phyloP scores from a whole-genome alignment of 805 yeast genomes.

The Cyberlindnera nakhonratchasimensis region DNA sequence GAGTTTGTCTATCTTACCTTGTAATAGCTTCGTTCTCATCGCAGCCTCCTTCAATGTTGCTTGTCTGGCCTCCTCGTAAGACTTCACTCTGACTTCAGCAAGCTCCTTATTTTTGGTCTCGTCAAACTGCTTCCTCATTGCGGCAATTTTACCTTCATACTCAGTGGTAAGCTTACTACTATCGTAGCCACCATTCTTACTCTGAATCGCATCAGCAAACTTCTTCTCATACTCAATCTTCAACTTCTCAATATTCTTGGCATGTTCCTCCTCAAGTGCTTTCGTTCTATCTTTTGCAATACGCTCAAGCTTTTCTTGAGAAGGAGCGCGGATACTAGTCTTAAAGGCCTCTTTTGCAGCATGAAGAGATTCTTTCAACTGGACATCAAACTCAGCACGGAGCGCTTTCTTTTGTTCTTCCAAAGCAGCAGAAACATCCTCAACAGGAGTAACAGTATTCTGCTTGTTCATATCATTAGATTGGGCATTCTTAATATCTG shows the following conservation, averaged over 20 bases:
- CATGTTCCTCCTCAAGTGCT: conserved; percentile 27
- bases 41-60: conserved; percentile 32
- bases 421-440: conserved; percentile 18
- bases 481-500: conserved; percentile 4
- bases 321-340: conserved; percentile 36
- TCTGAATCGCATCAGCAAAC: conserved; percentile 22
- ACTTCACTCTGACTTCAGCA: conserved; percentile 18
- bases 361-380: conserved; percentile 24
- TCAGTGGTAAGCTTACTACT: conserved; percentile 26
- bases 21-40: conserved; percentile 40
- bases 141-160: conserved; percentile 29
- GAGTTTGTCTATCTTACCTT: conserved; percentile 36
- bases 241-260: conserved; percentile 28
- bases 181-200: conserved; percentile 2
- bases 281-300: conserved; percentile 27
- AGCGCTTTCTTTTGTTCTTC: conserved; percentile 25
- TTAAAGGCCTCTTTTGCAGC: conserved; percentile 27
- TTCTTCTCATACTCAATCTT: conserved; percentile 29
- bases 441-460: conserved; percentile 1
- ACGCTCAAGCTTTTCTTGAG: conserved; percentile 33
- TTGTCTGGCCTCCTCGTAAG: conserved; percentile 25
- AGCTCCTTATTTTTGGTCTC: conserved; percentile 18
- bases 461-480: conserved; percentile 5
- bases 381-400: conserved; percentile 27
- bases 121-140: conserved; percentile 31